Conservation (phyloP, 345 rosid species). For the Rubroshorea leprosula region DNA sequence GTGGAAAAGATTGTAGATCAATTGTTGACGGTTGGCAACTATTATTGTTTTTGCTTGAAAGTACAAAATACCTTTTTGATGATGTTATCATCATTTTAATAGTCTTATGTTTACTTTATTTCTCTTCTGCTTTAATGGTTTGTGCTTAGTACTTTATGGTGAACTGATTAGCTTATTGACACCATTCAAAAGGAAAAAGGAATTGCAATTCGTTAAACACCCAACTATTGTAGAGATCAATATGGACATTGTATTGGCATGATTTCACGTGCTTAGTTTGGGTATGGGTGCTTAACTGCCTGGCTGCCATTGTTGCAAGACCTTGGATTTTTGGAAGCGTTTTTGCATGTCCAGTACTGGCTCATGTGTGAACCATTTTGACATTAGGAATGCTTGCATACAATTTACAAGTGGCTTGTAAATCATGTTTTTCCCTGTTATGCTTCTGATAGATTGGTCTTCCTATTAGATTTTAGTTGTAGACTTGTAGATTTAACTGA, state of each 20-base stretch:
- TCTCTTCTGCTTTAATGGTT: constrained; percentile 10
- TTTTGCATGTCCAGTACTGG: neutral
- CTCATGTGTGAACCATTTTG: neutral
- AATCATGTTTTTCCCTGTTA: neutral
- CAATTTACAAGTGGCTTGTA: neutral
- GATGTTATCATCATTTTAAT: constrained; percentile 20
- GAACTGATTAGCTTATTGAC: constrained; percentile 5
- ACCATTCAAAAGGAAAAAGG: constrained; percentile 15
- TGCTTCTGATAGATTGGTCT: neutral
- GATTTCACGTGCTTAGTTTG: constrained; percentile 21
- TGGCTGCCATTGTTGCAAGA: constrained; percentile 10
- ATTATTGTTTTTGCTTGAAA: constrained; percentile 27
- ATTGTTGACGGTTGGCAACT: constrained; percentile 25
- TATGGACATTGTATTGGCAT: constrained; percentile 11
- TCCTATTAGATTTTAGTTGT: neutral
- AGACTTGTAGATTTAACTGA: too few species aligned
- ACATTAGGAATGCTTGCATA: neutral
- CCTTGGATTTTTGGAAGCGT: neutral
- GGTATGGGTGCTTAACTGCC: constrained; percentile 13
- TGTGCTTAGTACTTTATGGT: constrained; percentile 7
- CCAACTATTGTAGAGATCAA: constrained; percentile 14
- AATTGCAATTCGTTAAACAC: constrained; percentile 16
- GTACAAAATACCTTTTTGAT: constrained; percentile 33
- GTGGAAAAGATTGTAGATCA: constrained; percentile 8
- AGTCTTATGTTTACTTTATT: constrained; percentile 7